Evolutionary conservation across 768 basidiomycete genomes (phyloP), one percentile per base, ranked within the genome.

Genomic region (Porphyrellus cyaneotinctus): DNA sequence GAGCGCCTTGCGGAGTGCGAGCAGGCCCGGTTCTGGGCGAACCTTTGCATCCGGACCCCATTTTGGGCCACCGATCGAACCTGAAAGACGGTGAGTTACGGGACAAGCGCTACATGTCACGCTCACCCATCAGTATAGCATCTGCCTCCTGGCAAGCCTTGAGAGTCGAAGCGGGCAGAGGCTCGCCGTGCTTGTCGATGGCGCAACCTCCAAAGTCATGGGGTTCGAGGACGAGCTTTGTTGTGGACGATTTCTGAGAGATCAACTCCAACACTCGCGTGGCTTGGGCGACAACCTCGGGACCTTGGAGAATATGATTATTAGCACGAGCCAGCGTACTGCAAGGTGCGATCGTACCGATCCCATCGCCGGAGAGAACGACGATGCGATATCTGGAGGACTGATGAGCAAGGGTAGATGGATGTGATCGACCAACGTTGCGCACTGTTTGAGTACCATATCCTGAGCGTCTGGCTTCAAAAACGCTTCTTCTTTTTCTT

Each of bases 61-160:
- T 72, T 97, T 97, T 14, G 97, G 97, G n/a, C 97, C 97, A 53
- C 97, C 97, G 59, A 98, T 90, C 18, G 95, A 87, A 59, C 95
- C 95, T 97, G 51, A 17, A n/a, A 20, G 20, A 37, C 31, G 47
- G 41, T 63, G 36, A 58, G 52, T 36, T 33, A 4, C 2, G 18
- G 18, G n/a, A 36, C 17, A 1, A 32, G 35, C 2, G 22, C 15
- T 24, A 20, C 9, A n/a, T n/a, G 37, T 45, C 28, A 22, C 8
- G 62, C 79, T 44, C 62, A 93, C 97, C 97, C 83, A 99, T 85
- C 28, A 99, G 76, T 59, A 99, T 91, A 15, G 95, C 97, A 73
- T 98, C 95, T 5, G 95, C 95, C 64, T 86, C 81, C 66, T 90
- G 78, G 73, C 95, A 97, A 18, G 93, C 94, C 56, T 87, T 78